Evolutionary conservation across 129 eudicot species (phyloP).

Genomic region (Saussurea involucrata): DNA sequence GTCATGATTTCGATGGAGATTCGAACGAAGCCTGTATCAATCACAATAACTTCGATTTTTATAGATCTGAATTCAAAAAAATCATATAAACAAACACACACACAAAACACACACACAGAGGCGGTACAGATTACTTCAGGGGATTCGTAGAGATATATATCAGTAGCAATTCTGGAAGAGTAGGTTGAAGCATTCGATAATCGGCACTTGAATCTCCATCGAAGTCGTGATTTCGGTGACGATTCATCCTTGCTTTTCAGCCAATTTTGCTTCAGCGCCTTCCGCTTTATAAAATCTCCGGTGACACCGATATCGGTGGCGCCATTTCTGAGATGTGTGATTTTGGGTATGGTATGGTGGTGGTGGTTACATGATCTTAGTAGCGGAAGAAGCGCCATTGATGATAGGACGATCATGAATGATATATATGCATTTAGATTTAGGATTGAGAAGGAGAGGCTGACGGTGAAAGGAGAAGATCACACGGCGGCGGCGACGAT

Average conservation of each 20-base stretch:
- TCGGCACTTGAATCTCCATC: conserved; percentile 15
- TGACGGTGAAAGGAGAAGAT: conserved; percentile 15
- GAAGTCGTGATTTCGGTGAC: not conserved
- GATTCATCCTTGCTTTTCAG: not conserved
- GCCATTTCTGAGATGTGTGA: conserved; percentile 15
- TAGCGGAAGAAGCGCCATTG: conserved; percentile 25
- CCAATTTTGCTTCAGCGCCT: conserved; percentile 7
- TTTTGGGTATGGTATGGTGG: not conserved
- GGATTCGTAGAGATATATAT: conserved; percentile 68
- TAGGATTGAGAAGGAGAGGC: conserved; percentile 13
- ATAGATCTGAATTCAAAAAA: not conserved
- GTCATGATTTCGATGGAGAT: not conserved
- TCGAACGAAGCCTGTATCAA: conserved; percentile 63
- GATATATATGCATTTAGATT: not conserved
- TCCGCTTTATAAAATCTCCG: conserved; percentile 2
- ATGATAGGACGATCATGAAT: not conserved
- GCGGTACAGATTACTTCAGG: conserved; percentile 41
- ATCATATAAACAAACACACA: not conserved
- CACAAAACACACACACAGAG: conserved; percentile 7
- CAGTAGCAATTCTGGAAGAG: conserved; percentile 64
- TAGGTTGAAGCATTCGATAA: conserved; percentile 57
- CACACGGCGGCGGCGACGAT: not conserved
- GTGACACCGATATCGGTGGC: not conserved
- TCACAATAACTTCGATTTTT: not conserved
- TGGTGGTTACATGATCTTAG: conserved; percentile 19